Evolutionary conservation across 495 filamentous ascomycete species (phyloP).

Genomic region (Aspergillus wentii): DNA sequence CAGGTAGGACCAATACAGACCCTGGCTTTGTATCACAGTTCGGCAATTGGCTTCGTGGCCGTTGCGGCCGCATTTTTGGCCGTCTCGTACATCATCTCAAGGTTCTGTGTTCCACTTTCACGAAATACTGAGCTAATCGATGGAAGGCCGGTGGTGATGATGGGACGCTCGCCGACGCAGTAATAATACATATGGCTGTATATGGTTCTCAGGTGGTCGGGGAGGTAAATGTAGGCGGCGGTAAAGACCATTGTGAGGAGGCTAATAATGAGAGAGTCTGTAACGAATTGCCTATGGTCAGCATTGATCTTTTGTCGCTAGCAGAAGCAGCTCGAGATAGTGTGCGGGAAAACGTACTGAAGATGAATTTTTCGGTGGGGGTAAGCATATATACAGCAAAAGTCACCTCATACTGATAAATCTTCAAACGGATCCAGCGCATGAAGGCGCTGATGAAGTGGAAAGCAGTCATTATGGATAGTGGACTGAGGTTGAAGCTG

Average conservation of each 20-base stretch:
- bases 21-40: constrained; percentile 22
- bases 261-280: constrained; percentile 89
- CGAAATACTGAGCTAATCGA: constrained; percentile 35
- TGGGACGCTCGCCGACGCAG: constrained; percentile 67
- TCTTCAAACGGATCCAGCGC: constrained; percentile 69
- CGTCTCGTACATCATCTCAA: constrained; percentile 40
- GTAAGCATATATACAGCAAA: constrained; percentile 85
- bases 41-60: constrained; percentile 27
- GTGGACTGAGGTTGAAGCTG: too few species aligned
- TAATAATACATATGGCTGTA: constrained; percentile 88
- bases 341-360: constrained; percentile 54
- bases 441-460: constrained; percentile 43
- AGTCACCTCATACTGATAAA: constrained; percentile 84
- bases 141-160: constrained; percentile 30
- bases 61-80: constrained; percentile 35
- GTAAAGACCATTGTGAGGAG: constrained; percentile 79
- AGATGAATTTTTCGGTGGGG: constrained; percentile 77
- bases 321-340: background rate
- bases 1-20: constrained; percentile 5
- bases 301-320: background rate
- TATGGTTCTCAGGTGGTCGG: constrained; percentile 77
- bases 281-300: background rate
- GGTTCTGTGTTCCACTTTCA: constrained; percentile 26
- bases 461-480: too few species aligned
- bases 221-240: constrained; percentile 85